Evolutionary conservation across 1,139 yeast species (phyloP), one percentile per base, ranked within the genome.

Genomic region (Saccharomyces hybrid): DNA sequence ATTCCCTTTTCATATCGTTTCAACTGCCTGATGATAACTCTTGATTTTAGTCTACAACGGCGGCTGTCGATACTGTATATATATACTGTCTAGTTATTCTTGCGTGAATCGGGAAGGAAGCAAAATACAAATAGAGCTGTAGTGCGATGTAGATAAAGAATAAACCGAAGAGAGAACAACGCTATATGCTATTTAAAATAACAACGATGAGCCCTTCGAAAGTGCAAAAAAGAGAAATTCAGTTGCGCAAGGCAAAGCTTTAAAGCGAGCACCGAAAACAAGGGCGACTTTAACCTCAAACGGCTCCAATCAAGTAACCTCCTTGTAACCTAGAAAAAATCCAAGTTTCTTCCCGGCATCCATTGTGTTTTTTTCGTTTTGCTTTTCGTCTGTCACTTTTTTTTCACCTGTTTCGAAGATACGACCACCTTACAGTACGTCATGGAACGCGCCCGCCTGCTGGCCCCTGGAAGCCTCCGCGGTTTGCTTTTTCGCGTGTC

Each of bases 1-100:
- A 70, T 66, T 86, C 93, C 65, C 77, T 82, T 68, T 69, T 73
- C 75, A 73, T 73, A 28, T 13, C 11, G 14, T 20, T 6, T n/a
- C 27, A 11, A 38, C 11, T 9, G 25, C 5, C n/a, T 38, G 1
- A 5, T 13, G 11, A 1, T 38, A 20, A 20, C 6, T 38, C 1
- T 11, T 38, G 23, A 20, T 20, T 20, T 3, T 20, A 3, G 23
- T 20, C 23, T 20, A 20, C 23, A 20, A 20, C 23, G 23, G 23
- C 23, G 23, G 23, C 23, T 20, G 23, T 3, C 23, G 4, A 20
- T 20, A 20, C 4, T 20, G 23, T 4, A 9, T n/a, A 5, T 16
- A 2, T 7, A 4, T 34, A 38, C 20, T n/a, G 13, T 26, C 20
- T 16, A 32, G 9, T 9, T 16, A 16, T 32, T 8, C 16, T 8